Conservation (phyloP, 2,329 filamentous ascomycete species). For the Xylaria sp. region DNA sequence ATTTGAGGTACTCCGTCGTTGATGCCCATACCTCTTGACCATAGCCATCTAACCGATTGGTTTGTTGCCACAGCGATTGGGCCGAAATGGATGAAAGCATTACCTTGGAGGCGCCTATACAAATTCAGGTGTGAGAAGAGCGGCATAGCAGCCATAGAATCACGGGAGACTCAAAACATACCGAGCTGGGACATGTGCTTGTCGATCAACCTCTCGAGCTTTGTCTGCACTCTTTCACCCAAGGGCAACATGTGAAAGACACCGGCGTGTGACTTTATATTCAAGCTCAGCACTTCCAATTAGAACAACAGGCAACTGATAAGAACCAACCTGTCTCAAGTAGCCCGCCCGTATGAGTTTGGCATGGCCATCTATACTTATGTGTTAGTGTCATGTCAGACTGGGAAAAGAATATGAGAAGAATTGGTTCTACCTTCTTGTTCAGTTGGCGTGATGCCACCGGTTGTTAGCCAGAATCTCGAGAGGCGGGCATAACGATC, state of each 20-base stretch:
- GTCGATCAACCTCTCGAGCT: constrained; percentile 79
- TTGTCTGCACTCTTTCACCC: constrained; percentile 80
- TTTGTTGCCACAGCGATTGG: constrained; percentile 75
- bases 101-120: constrained; percentile 40
- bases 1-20: not conserved
- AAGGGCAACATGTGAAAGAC: constrained; percentile 90
- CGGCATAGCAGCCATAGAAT: not conserved
- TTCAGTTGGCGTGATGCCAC: constrained; percentile 55
- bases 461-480: constrained; percentile 73
- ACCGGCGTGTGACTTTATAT: constrained; percentile 64
- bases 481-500: constrained; percentile 49
- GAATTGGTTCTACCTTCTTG: constrained; percentile 44
- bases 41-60: constrained; percentile 70
- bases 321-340: constrained; percentile 56
- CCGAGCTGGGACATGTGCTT: constrained; percentile 78
- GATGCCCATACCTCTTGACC: constrained; percentile 58
- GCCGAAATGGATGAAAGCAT: constrained; percentile 82
- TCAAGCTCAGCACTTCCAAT: constrained; percentile 10
- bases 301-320: not conserved
- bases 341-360: constrained; percentile 68
- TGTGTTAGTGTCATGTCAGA: constrained; percentile 13
- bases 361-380: constrained; percentile 53
- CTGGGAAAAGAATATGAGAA: not conserved
- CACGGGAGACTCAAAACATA: constrained; percentile 30
- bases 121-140: constrained; percentile 12